A percentile compares a stretch with the other conserved stretches of the same genome.
phyloP scores from a whole-genome alignment of 371 early-diverging fungal species.

The Globomyces sp. region DNA sequence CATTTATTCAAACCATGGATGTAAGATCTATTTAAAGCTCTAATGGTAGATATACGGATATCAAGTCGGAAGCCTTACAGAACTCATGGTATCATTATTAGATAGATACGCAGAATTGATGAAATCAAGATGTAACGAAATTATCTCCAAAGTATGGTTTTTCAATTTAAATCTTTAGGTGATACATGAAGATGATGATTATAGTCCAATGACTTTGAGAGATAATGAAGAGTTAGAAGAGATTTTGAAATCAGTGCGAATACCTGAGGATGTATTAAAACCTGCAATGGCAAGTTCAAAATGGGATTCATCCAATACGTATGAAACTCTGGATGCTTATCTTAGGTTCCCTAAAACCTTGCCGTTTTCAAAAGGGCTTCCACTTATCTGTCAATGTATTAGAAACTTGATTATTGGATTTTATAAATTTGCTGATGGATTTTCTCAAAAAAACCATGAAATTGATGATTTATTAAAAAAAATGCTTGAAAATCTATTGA shows the following conservation, averaged over 20 bases:
- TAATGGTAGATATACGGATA: conserved; percentile 63
- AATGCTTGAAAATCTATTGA: conserved; percentile 74
- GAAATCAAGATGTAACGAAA: conserved; percentile 67
- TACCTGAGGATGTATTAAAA: conserved; percentile 11
- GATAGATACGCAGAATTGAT: conserved; percentile 78
- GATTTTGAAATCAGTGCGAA: conserved; percentile 31
- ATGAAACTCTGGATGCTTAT: not conserved
- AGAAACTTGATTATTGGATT: conserved; percentile 72
- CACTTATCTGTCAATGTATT: conserved; percentile 68
- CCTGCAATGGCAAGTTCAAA: conserved; percentile 10
- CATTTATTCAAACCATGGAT: conserved; percentile 88
- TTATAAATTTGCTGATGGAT: conserved; percentile 83
- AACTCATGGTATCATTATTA: conserved; percentile 74
- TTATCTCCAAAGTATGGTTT: conserved; percentile 62
- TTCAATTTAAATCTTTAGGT: conserved; percentile 46
- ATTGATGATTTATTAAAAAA: conserved; percentile 86
- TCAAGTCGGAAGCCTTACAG: conserved; percentile 64
- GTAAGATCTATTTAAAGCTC: too few species aligned
- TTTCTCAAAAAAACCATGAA: conserved; percentile 77
- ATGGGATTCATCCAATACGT: not conserved
- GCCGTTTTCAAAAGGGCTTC: conserved; percentile 82
- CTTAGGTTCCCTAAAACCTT: conserved; percentile 73
- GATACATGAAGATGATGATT: conserved; percentile 77
- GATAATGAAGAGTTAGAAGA: conserved; percentile 61
- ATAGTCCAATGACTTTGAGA: conserved; percentile 75